Conservation (phyloP, 2,329 filamentous ascomycete species). For the Penicillium concentricum region DNA sequence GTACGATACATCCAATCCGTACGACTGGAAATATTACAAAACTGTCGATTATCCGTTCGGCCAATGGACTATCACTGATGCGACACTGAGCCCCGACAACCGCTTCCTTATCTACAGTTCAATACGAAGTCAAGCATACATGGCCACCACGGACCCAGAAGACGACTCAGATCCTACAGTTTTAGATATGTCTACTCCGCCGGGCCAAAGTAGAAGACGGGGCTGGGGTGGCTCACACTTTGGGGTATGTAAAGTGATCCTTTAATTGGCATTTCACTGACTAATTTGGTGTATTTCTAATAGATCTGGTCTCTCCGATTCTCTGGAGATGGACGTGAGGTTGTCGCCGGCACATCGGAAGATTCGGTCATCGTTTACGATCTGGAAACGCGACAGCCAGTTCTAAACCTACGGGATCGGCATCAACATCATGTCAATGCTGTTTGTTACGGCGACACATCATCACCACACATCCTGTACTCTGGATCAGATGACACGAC, state of each 20-base stretch:
- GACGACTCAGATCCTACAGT: conserved; percentile 76
- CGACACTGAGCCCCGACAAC: conserved; percentile 86
- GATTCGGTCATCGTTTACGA: conserved; percentile 86
- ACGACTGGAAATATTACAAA: conserved; percentile 95
- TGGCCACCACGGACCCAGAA: conserved; percentile 82
- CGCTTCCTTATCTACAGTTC: conserved; percentile 88
- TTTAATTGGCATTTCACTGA: not conserved
- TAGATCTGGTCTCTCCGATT: conserved; percentile 89
- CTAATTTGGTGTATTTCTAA: conserved; percentile 21
- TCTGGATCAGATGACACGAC: conserved; percentile 94
- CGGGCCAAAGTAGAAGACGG: conserved; percentile 39
- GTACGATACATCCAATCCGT: conserved; percentile 96
- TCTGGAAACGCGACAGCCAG: conserved; percentile 73
- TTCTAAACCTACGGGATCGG: conserved; percentile 70
- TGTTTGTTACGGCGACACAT: conserved; percentile 88
- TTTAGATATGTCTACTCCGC: conserved; percentile 66
- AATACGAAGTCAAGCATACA: conserved; percentile 77
- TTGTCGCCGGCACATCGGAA: conserved; percentile 83
- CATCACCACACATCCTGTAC: conserved; percentile 89
- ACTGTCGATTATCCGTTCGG: conserved; percentile 81
- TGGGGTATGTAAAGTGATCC: conserved; percentile 38
- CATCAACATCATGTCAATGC: conserved; percentile 92
- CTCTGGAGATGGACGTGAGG: conserved; percentile 83
- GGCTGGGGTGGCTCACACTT: conserved; percentile 39
- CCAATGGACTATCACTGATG: conserved; percentile 95